These are phyloP conservation scores for Eruca vesicaria DNA, from an alignment of 441 rosid genomes.

Conservation along the genomic window DNA sequence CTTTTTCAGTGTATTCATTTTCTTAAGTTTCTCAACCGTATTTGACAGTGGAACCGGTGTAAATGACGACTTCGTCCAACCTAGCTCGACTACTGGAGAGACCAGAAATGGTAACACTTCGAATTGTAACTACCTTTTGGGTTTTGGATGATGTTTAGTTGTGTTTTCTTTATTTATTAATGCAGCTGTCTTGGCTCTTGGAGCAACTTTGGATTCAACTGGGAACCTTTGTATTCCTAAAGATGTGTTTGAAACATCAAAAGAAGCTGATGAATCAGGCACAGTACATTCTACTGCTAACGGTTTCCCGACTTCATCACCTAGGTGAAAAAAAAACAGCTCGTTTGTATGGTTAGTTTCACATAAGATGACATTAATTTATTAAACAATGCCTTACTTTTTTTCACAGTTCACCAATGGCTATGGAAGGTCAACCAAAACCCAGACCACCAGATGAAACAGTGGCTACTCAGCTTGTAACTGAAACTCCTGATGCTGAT, in stretches of 20 bases:
- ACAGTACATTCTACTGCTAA: slow-evolving; percentile 36
- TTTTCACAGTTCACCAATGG: slow-evolving; percentile 43
- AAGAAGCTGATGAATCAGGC: slow-evolving; percentile 37
- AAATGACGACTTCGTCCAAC: slow-evolving; percentile 34
- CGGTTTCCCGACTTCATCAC: slow-evolving; percentile 51
- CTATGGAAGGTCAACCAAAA: slow-evolving; percentile 38
- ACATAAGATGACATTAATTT: slow-evolving; percentile 2
- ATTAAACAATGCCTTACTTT: slow-evolving; percentile 8
- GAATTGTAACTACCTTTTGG: not conserved
- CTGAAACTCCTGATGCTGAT: slow-evolving; percentile 52
- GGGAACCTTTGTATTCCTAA: slow-evolving; percentile 29
- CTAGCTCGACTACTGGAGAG: slow-evolving; percentile 25
- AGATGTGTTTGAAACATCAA: slow-evolving; percentile 37
- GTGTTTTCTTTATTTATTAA: not conserved
- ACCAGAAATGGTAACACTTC: slow-evolving; percentile 42
- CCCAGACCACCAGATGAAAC: slow-evolving; percentile 33
- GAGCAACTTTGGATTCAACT: slow-evolving; percentile 43
- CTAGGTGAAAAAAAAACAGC: slow-evolving; percentile 38
- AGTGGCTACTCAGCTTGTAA: slow-evolving; percentile 22
- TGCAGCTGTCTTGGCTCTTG: slow-evolving; percentile 35
- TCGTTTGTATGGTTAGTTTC: not conserved
- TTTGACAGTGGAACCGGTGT: slow-evolving; percentile 42
- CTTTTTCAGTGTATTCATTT: not conserved
- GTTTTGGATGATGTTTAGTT: slow-evolving; percentile 14
- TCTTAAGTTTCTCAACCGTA: not conserved